Evolutionary conservation across 768 basidiomycete species (phyloP).

Genomic region (Mycena amicta): DNA sequence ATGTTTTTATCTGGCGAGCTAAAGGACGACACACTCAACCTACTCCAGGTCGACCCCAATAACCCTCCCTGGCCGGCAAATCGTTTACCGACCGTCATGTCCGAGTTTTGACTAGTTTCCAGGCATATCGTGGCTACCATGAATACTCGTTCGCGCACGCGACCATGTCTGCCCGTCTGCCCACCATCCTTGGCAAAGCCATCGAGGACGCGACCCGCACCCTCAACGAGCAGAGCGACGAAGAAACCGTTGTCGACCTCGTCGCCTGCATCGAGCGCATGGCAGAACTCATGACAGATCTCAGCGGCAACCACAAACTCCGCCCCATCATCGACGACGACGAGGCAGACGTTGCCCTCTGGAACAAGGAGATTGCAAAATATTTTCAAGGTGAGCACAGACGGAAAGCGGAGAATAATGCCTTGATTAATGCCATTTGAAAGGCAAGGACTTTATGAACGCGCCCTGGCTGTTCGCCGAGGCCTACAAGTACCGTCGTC

Average conservation of each 20-base stretch:
- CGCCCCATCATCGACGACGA: conserved; percentile 88
- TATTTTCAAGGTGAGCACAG: conserved; percentile 87
- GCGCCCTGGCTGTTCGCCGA: conserved; percentile 97
- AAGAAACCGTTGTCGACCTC: conserved; percentile 85
- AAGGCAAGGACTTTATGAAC: conserved; percentile 91
- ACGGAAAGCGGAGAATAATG: conserved; percentile 16
- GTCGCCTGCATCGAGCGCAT: conserved; percentile 85
- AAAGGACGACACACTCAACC: too few relatives aligned
- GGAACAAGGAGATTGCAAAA: conserved; percentile 97
- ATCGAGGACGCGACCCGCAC: conserved; percentile 91
- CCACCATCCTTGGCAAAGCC: conserved; percentile 93
- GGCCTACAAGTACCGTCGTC: conserved; percentile 89
- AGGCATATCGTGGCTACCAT: conserved; percentile 79
- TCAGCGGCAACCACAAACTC: conserved; percentile 81
- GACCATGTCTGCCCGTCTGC: conserved; percentile 94
- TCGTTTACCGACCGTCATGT: too few relatives aligned
- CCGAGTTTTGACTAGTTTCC: too few relatives aligned
- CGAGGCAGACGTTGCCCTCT: conserved; percentile 89
- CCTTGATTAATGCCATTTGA: background rate
- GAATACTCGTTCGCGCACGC: conserved; percentile 87
- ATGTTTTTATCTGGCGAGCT: conserved; percentile 1
- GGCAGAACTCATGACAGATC: conserved; percentile 85
- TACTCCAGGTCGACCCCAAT: conserved; percentile 52
- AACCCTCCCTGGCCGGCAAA: conserved; percentile 86
- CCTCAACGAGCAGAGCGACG: conserved; percentile 81